Percentiles rank a stretch among this genome's conserved stretches.
These are phyloP conservation scores for Aegilops tauschii DNA, from an alignment of 176 grass and related monocot species.

Conservation along the genomic window DNA sequence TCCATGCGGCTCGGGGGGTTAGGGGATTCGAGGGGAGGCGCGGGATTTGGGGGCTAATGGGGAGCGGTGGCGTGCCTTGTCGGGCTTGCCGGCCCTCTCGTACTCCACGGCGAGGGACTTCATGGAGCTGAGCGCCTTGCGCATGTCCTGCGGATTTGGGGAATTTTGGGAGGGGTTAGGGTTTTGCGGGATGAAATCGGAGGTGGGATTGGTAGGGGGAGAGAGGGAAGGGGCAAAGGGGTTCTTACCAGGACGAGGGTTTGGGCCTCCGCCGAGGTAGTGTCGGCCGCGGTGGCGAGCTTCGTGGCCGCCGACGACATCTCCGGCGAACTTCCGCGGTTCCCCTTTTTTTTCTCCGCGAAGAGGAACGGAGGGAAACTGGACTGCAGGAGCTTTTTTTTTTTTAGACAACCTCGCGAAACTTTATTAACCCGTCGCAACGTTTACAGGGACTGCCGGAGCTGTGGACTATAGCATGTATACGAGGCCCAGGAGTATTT, in stretches of 20 bases:
- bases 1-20: not conserved
- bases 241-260: slow-evolving; percentile 47
- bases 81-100: slow-evolving; percentile 55
- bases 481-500: no score
- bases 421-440: no score
- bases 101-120: slow-evolving; percentile 62
- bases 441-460: no score
- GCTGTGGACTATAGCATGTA: no score
- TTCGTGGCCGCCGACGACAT: slow-evolving; percentile 39
- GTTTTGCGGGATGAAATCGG: slow-evolving; percentile 14
- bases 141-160: slow-evolving; percentile 71
- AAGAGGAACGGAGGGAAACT: slow-evolving; percentile 10
- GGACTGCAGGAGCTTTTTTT: no score
- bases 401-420: no score
- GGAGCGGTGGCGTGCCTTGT: slow-evolving; percentile 35
- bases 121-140: slow-evolving; percentile 57
- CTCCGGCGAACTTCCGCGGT: not conserved
- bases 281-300: slow-evolving; percentile 40
- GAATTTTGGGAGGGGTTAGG: slow-evolving; percentile 31
- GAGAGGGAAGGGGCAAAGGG: not conserved
- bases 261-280: slow-evolving; percentile 48
- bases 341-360: not conserved
- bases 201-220: not conserved
- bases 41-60: not conserved
- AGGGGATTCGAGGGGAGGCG: not conserved